Evolutionary conservation across 768 basidiomycete genomes (phyloP), one percentile per base, ranked within the genome.

Genomic region (Agrocybe chaxingu): DNA sequence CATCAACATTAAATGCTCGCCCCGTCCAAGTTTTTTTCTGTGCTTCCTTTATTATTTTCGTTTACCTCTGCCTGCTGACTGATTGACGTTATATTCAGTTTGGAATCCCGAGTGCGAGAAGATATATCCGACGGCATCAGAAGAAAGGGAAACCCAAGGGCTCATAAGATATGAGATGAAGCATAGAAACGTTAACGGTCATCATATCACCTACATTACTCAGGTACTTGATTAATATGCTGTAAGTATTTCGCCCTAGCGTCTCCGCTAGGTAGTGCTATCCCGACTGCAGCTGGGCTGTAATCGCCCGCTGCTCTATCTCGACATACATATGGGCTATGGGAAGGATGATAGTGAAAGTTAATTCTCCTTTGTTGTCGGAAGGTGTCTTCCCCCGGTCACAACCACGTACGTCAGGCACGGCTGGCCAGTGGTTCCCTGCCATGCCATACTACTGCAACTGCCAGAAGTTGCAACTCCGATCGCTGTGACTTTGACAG

Each of bases 41-140:
- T 45, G 43, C 18, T 24, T 47, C 10, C 50, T 37, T 58, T 51
- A 35, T 46, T 29, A 44, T 37, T 45, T 19, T 32, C 16, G 8
- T 24, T 12, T 50, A 49, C 50, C 53, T 47, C 56, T 57, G 54
- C 50, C 55, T 60, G 56, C 50, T 46, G 48, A 36, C 50, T 60
- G 53, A 57, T 53, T 57, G 54, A 47, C 42, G 30, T 36, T 50
- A 34, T 55, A 42, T 24, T 24, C 57, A 88, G 87, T 89, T 89
- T 67, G 87, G 86, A 16, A 58, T 85, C 39, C 85, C 86, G 8
- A 73, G 68, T 43, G 74, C 70, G 32, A 73, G 83, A 61, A 75
- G 70, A 52, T 85, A 81, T 58, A 62, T 84, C 53, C 70, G 72
- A 48, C 73, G 65, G 62, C 70, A 70, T 57, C 64, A 66, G 54